Conservation (phyloP, 2,329 filamentous ascomycete species). For the Penicillium polonicum region DNA sequence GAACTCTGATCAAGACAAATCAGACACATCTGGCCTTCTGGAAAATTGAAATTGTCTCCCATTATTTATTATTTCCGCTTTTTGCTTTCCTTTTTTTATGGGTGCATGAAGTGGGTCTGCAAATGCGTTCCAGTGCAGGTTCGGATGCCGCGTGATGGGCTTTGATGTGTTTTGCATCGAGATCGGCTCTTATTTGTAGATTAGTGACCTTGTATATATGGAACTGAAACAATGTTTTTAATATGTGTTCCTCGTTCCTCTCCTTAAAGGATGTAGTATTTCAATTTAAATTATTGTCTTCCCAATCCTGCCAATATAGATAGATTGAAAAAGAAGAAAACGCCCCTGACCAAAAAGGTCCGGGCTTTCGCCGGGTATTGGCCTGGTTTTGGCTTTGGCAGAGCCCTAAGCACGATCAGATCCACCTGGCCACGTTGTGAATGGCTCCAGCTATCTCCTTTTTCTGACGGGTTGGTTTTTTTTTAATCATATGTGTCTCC, state of each 20-base stretch:
- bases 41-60: constrained; percentile 20
- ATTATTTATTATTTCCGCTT: constrained; percentile 11
- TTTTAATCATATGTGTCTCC: constrained; percentile 1
- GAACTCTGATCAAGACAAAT: constrained; percentile 9
- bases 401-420: constrained; percentile 29
- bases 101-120: constrained; percentile 24
- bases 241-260: not conserved
- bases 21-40: constrained; percentile 19
- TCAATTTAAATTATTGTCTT: not conserved
- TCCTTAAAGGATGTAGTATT: too few relatives aligned
- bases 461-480: not conserved
- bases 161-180: constrained; percentile 17
- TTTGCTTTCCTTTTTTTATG: not conserved
- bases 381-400: constrained; percentile 17
- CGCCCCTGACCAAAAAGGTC: constrained; percentile 6
- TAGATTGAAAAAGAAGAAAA: not conserved
- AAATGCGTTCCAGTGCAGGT: constrained; percentile 19
- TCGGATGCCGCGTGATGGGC: constrained; percentile 17
- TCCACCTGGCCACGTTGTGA: constrained; percentile 30
- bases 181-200: constrained; percentile 1
- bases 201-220: too few relatives aligned
- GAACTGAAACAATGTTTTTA: too few relatives aligned
- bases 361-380: constrained; percentile 6
- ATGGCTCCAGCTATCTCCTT: constrained; percentile 22
- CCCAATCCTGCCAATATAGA: not conserved